phyloP scores from a whole-genome alignment of 2,329 filamentous ascomycete species.

The Grosmannia huntii region DNA sequence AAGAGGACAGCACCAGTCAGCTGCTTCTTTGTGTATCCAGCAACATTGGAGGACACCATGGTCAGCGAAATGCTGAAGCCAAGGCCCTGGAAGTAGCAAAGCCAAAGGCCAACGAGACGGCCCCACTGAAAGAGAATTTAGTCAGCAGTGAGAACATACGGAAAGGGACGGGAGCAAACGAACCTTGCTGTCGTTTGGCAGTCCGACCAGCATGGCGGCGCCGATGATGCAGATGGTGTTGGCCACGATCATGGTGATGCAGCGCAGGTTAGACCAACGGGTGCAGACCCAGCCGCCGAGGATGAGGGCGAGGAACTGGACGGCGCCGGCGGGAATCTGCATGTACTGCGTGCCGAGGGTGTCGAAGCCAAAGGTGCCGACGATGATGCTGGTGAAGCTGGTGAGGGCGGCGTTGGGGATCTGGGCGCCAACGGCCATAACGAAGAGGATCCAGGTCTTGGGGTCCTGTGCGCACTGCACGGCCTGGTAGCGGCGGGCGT shows the following conservation, averaged over 20 bases:
- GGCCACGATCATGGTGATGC: slow-evolving; percentile 41
- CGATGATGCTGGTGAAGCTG: slow-evolving; percentile 19
- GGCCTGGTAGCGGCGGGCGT: slow-evolving; percentile 15
- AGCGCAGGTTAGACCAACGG: slow-evolving; percentile 37
- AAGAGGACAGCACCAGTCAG: slow-evolving; percentile 37
- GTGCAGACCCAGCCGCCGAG: slow-evolving; percentile 37
- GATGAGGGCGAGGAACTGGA: slow-evolving; percentile 41
- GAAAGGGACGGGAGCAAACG: neutral
- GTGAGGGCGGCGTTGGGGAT: slow-evolving; percentile 25
- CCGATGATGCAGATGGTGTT: slow-evolving; percentile 43
- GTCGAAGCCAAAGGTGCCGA: slow-evolving; percentile 20
- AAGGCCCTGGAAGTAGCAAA: slow-evolving; percentile 18
- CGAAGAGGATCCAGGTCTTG: slow-evolving; percentile 48
- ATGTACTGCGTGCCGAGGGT: slow-evolving; percentile 21
- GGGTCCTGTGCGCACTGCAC: slow-evolving; percentile 27
- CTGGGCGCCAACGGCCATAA: slow-evolving; percentile 17
- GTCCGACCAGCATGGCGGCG: slow-evolving; percentile 35
- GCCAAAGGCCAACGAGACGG: slow-evolving; percentile 41
- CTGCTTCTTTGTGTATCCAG: slow-evolving; percentile 42
- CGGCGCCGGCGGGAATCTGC: slow-evolving; percentile 45
- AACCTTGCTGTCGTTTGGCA: slow-evolving; percentile 15
- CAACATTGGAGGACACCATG: slow-evolving; percentile 38
- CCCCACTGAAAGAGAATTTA: slow-evolving; percentile 28
- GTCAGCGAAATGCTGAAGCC: slow-evolving; percentile 39
- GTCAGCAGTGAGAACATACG: neutral